phyloP scores from a whole-genome alignment of 1,284 basidiomycete species.

The Trichosporon faecale region DNA sequence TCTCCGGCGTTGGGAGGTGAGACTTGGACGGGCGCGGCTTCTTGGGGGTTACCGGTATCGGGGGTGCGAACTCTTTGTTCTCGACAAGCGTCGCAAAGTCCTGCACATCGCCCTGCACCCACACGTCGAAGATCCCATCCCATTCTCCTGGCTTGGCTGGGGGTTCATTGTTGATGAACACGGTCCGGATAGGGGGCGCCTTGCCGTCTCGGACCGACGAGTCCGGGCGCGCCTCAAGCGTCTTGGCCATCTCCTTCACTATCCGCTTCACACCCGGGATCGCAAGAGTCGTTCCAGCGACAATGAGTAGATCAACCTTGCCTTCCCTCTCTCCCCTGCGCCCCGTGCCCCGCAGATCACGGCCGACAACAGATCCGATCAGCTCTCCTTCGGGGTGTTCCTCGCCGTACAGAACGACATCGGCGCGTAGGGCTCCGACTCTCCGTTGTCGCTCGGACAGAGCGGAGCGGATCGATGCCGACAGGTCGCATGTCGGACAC shows the following conservation, averaged over 20 bases:
- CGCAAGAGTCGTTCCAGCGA: constrained; percentile 83
- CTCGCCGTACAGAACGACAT: constrained; percentile 89
- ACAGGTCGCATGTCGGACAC: constrained; percentile 73
- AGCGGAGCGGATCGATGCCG: constrained; percentile 67
- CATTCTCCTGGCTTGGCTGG: constrained; percentile 80
- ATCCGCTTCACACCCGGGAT: constrained; percentile 92
- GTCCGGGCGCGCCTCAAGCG: constrained; percentile 55
- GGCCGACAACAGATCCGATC: constrained; percentile 73
- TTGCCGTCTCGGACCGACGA: constrained; percentile 23
- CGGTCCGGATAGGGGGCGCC: constrained; percentile 60
- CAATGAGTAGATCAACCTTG: constrained; percentile 69
- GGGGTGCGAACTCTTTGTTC: constrained; percentile 18
- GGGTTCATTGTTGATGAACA: constrained; percentile 87
- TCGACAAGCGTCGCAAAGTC: constrained; percentile 58
- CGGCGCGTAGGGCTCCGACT: constrained; percentile 75
- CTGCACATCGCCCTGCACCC: constrained; percentile 87
- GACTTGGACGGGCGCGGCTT: background rate
- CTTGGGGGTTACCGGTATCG: constrained; percentile 9
- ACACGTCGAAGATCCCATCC: constrained; percentile 87
- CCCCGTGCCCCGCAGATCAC: constrained; percentile 64
- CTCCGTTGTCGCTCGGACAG: constrained; percentile 77
- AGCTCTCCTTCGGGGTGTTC: constrained; percentile 80
- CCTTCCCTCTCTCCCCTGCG: constrained; percentile 40
- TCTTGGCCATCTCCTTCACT: constrained; percentile 84
- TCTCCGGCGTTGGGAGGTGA: background rate